phyloP scores from a whole-genome alignment of 148 eudicot species.

The Chenopodium suecicum region DNA sequence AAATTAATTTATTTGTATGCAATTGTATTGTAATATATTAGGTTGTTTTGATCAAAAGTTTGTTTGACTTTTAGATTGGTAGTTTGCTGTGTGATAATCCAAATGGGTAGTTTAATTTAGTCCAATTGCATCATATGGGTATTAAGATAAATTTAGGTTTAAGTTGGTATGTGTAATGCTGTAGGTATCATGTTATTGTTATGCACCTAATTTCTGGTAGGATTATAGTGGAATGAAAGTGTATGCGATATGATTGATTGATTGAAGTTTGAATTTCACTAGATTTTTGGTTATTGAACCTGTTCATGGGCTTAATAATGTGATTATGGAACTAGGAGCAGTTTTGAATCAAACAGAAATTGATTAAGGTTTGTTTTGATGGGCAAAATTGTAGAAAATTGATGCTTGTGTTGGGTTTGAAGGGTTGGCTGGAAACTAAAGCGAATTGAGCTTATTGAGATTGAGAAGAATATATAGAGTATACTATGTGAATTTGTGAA shows the following conservation, averaged over 20 bases:
- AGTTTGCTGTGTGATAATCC: background rate
- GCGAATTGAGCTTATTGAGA: background rate
- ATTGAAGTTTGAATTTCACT: no score
- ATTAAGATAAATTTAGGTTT: no score
- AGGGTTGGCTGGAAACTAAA: background rate
- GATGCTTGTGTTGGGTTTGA: background rate
- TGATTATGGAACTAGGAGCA: no score
- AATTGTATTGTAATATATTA: background rate
- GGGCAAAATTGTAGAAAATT: background rate
- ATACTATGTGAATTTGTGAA: background rate
- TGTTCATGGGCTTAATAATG: no score
- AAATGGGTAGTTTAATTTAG: background rate
- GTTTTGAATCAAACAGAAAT: no score
- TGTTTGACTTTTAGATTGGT: background rate
- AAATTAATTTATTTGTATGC: background rate
- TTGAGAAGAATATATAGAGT: background rate
- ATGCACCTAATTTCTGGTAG: background rate
- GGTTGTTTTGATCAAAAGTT: background rate
- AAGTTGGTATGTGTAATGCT: background rate
- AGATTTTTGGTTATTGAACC: no score
- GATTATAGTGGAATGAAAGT: background rate
- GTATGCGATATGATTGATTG: no score
- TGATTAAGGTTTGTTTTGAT: background rate
- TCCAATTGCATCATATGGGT: background rate
- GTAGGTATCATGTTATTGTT: background rate